A percentile compares a stretch with the other conserved stretches of the same genome.
phyloP scores from a whole-genome alignment of 1,139 yeast species.

The Suhomyces yuchorum region DNA sequence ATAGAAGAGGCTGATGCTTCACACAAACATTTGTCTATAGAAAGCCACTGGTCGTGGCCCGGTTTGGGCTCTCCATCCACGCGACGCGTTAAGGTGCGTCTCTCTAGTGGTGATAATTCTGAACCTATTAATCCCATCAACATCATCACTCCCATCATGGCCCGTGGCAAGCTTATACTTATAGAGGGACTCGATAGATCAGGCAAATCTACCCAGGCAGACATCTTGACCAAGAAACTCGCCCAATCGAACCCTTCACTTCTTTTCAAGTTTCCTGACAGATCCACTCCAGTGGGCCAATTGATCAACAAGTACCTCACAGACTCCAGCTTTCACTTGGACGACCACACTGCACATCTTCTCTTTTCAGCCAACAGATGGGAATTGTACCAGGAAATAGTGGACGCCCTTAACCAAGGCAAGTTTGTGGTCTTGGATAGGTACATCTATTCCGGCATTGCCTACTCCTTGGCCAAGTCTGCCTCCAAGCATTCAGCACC shows the following conservation, averaged over 20 bases:
- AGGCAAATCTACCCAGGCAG: conserved; percentile 91
- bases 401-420: conserved; percentile 52
- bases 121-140: neutral
- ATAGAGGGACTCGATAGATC: conserved; percentile 95
- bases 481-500: conserved; percentile 28
- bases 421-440: conserved; percentile 72
- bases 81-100: neutral
- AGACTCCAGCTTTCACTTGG: conserved; percentile 48
- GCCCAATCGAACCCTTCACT: conserved; percentile 30
- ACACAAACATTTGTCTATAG: no score
- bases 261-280: conserved; percentile 80
- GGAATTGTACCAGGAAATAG: conserved; percentile 67
- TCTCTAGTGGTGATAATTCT: neutral
- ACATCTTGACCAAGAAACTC: conserved; percentile 43
- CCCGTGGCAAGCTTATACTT: conserved; percentile 71
- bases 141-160: conserved; percentile 1
- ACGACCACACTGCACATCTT: conserved; percentile 81
- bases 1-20: no score
- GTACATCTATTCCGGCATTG: conserved; percentile 90
- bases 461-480: conserved; percentile 83
- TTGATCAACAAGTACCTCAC: conserved; percentile 75
- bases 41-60: no score
- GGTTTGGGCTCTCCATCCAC: neutral
- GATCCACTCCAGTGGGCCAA: conserved; percentile 78
- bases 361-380: conserved; percentile 93